Evolutionary conservation across 768 basidiomycete genomes (phyloP).

Genomic region (Pleurotus giganteus): DNA sequence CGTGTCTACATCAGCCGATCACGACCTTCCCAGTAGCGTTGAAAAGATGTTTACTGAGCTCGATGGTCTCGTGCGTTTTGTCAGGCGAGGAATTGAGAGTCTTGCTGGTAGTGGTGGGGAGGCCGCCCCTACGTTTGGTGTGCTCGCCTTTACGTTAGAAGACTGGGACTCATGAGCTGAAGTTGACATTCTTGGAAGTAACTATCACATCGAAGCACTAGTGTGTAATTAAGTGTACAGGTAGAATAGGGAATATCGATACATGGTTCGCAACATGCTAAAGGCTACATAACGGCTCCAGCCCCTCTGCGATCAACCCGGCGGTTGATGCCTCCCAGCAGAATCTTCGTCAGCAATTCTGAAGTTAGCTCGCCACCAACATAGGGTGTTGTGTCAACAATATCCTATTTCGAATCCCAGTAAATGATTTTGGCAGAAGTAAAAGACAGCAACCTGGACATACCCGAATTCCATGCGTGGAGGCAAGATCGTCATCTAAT

Average conservation of each 20-base stretch:
- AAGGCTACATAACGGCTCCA: constrained; percentile 6
- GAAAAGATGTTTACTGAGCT: constrained; percentile 69
- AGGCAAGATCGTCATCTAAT: constrained; percentile 56
- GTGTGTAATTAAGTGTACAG: not conserved
- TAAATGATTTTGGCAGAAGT: not conserved
- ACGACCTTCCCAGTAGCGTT: constrained; percentile 46
- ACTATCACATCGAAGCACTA: not conserved
- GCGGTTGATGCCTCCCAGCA: constrained; percentile 67
- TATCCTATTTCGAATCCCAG: constrained; percentile 41
- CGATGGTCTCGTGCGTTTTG: constrained; percentile 67
- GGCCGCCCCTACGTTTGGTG: constrained; percentile 61
- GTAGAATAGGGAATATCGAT: not conserved
- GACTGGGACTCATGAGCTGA: constrained; percentile 66
- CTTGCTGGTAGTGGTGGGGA: constrained; percentile 62
- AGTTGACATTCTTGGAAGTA: not conserved
- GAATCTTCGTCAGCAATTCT: constrained; percentile 55
- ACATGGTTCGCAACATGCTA: not conserved
- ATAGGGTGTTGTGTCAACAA: constrained; percentile 69
- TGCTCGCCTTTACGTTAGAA: constrained; percentile 73
- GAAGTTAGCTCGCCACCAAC: constrained; percentile 38
- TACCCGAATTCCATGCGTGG: constrained; percentile 42
- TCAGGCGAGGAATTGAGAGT: constrained; percentile 67
- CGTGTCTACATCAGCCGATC: constrained; percentile 38
- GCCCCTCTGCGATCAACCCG: constrained; percentile 21
- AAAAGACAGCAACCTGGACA: constrained; percentile 13